Evolutionary conservation across 768 basidiomycete species (phyloP).

Genomic region (Tricholoma bakamatsutake): DNA sequence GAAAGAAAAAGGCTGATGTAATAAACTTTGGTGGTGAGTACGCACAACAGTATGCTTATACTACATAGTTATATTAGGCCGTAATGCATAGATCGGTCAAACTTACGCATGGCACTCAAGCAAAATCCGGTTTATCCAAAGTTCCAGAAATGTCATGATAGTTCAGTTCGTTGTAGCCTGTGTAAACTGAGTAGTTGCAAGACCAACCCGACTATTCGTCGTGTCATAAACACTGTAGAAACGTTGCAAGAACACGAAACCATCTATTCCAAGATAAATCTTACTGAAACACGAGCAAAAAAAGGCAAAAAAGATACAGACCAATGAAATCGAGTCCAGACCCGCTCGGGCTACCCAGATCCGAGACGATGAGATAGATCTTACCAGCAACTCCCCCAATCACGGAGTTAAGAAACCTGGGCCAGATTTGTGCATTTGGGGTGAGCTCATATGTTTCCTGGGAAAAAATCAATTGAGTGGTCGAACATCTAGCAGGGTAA

Average conservation of each 20-base stretch:
- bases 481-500: background rate
- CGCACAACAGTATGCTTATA: too few relatives aligned
- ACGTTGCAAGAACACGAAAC: conserved; percentile 49
- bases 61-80: too few relatives aligned
- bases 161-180: conserved; percentile 34
- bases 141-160: background rate
- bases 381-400: conserved; percentile 26
- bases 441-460: conserved; percentile 33
- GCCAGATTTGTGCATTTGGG: conserved; percentile 34
- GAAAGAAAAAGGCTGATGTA: too few relatives aligned
- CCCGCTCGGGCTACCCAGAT: conserved; percentile 35
- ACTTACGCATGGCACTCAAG: too few relatives aligned
- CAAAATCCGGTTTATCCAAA: background rate
- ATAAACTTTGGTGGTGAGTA: too few relatives aligned
- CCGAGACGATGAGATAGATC: conserved; percentile 30
- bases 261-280: conserved; percentile 20
- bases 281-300: background rate
- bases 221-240: conserved; percentile 68
- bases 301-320: background rate
- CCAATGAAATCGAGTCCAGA: conserved; percentile 49
- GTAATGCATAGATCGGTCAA: too few relatives aligned
- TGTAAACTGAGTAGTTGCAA: conserved; percentile 50
- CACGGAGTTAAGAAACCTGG: conserved; percentile 25
- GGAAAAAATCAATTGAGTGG: background rate
- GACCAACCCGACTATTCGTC: conserved; percentile 46